Evolutionary conservation across 1,284 basidiomycete species (phyloP), one percentile per base, ranked within the genome.

Genomic region (Abortiporus biennis): DNA sequence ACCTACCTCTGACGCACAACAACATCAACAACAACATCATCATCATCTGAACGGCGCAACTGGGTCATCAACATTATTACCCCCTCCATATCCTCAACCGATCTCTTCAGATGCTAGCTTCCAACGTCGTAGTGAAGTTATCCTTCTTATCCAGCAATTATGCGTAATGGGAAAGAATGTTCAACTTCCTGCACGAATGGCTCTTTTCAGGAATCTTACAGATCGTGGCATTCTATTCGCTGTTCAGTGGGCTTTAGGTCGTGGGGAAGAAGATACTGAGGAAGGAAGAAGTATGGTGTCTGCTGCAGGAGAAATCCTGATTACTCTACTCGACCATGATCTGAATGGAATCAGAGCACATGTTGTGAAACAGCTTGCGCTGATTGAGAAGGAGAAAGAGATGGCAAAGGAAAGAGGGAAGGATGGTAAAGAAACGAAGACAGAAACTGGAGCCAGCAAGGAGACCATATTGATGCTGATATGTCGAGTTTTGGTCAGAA

Each of bases 151-250:
- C 31, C 93, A 97, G 55, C 92, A 97, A 54, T 78, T 99, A 6
- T 92, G 91, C 57, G 72, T 85, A 34, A 96, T 98, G 87, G 93
- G 91, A 50, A 99, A 98, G 73, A 92, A 92, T 56, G 84, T 98
- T 11, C 95, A 98, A 61, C 72, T 97, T 5, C 84, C 87, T 4
- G 78, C 85, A 15, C 84, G 96, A 24, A 75, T 96, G 58, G 69
- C 78, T 3, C 79, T 99, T n/a, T 98, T 96, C 66, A 84, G 92
- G 39, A 76, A 81, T 2, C 74, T 99, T 6, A 80, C 94, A 40
- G 94, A 98, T 48, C 80, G 86, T 11, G 95, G 93, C 0, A 72
- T 98, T 36, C 68, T 98, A 6, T 85, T 85, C 47, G 86, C 87
- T n/a, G 79, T 95, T 16, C 92, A 97, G 56, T 97, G 90, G 91